Evolutionary conservation across 75 land plant species (phyloP).

Genomic region (Picea sitchensis): DNA sequence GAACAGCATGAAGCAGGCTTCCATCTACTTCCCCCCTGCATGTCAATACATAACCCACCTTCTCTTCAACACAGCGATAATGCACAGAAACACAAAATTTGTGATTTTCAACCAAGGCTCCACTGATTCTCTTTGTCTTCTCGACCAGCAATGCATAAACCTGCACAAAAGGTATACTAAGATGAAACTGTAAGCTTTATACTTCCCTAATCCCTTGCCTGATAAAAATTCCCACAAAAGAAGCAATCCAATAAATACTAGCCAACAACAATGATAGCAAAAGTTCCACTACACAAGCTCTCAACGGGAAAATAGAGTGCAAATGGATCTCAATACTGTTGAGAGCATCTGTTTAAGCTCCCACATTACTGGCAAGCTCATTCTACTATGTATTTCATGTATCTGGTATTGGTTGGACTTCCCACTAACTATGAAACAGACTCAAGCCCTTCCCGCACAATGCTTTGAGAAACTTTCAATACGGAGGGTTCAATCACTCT

Average conservation of each 20-base stretch:
- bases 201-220: too few species aligned
- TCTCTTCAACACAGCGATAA: conserved; percentile 59
- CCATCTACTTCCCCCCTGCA: too few species aligned
- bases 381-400: background rate
- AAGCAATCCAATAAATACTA: background rate
- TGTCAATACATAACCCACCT: conserved; percentile 25
- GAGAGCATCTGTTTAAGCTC: background rate
- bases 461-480: too few species aligned
- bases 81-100: conserved; percentile 77
- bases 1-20: too few species aligned
- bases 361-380: background rate
- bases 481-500: background rate
- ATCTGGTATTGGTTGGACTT: background rate
- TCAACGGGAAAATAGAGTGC: too few species aligned
- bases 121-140: conserved; percentile 47
- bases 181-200: background rate
- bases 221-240: background rate
- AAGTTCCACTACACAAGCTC: background rate
- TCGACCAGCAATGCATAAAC: conserved; percentile 52
- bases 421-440: too few species aligned
- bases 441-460: too few species aligned
- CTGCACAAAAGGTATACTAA: conserved; percentile 17
- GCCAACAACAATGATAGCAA: background rate
- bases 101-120: conserved; percentile 65
- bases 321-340: background rate